Base-by-base conservation (phyloP, 768 basidiomycete species). In the Suillus subaureus region DNA sequence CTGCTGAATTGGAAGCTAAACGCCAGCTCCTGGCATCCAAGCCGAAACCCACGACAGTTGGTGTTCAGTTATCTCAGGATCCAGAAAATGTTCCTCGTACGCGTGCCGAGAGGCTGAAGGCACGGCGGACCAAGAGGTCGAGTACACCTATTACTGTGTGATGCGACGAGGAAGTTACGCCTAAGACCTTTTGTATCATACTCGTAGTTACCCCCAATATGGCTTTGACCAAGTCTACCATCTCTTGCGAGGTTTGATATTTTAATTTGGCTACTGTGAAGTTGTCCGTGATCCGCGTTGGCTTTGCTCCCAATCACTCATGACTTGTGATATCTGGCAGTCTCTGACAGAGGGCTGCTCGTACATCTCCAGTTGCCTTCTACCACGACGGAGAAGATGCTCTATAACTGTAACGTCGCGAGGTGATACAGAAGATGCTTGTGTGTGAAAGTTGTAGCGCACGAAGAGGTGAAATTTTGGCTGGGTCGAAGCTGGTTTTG, bases 321-420 rank as follows among this genome's bases (percentile, higher is more conserved):
- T 94, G 52, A 85, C 85, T 61, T 81, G 79, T 15, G 90, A 92
- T 35, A 94, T 85, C 79, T 85, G 89, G 71, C 90, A 92, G 71
- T 94, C 89, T 69, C 81, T 89, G 62, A 94, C 90, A 4, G 83
- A 83, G 7, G 80, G 71, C 62, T 84, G 84, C 76, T 92, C 89
- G 69, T 87, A 92, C 75, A 83, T 81, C 70, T 92, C 90, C 45
- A 94, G 70, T 69, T 92, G 90, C 67, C 87, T 81, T 58, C 70
- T 76, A 3, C 90, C 90, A 62, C 85, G 86, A 55, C 93, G 84
- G n/a, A 95, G 72, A 40, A 93, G 80, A 73, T 93, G 89, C 70
- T 95, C 93, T 43, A 94, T 84, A 11, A 85, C 85, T 63, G 82
- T 82, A 66, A 94, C 80, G 63, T 92, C 85, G 13, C 90, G 86